phyloP scores from a whole-genome alignment of 2,329 filamentous ascomycete species.

The Diaporthe nobilis region DNA sequence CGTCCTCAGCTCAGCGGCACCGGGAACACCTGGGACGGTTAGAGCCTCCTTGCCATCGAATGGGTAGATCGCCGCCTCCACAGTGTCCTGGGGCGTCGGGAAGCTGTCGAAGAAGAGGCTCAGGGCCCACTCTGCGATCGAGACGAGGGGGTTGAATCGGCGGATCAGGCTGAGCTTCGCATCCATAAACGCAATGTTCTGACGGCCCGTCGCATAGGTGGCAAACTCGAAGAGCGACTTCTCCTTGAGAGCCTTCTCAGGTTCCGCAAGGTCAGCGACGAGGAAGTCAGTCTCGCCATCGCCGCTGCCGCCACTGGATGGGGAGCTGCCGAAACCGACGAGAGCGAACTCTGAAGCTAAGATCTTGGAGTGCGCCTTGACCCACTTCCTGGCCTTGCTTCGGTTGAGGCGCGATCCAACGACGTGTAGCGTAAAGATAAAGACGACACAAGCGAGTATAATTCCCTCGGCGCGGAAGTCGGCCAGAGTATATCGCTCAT shows the following conservation, averaged over 20 bases:
- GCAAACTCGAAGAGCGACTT: conserved; percentile 89
- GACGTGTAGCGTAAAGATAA: conserved; percentile 84
- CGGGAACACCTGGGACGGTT: conserved; percentile 77
- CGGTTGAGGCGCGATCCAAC: conserved; percentile 87
- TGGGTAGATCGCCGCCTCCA: conserved; percentile 85
- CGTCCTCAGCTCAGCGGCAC: conserved; percentile 68
- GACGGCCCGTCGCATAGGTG: conserved; percentile 89
- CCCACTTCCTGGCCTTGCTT: conserved; percentile 84
- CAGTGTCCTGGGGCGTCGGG: conserved; percentile 75
- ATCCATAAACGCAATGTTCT: conserved; percentile 94
- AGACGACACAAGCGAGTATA: conserved; percentile 80
- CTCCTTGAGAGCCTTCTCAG: conserved; percentile 77
- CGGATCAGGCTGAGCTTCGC: conserved; percentile 85
- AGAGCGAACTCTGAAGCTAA: conserved; percentile 87
- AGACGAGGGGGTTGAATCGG: conserved; percentile 84
- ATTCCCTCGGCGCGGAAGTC: conserved; percentile 93
- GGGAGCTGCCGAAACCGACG: conserved; percentile 80
- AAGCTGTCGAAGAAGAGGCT: conserved; percentile 87
- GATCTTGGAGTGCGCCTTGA: conserved; percentile 78
- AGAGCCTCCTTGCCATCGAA: conserved; percentile 93
- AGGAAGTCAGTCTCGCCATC: conserved; percentile 62
- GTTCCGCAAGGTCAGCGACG: conserved; percentile 68
- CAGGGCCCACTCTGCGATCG: conserved; percentile 73
- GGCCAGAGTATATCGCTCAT: conserved; percentile 86
- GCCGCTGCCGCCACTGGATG: conserved; percentile 58